Percentiles rank a stretch among this genome's conserved stretches.
These are phyloP conservation scores for Casaregolazyma suthepensis DNA, from an alignment of 1,139 yeast genomes.

Conservation along the genomic window DNA sequence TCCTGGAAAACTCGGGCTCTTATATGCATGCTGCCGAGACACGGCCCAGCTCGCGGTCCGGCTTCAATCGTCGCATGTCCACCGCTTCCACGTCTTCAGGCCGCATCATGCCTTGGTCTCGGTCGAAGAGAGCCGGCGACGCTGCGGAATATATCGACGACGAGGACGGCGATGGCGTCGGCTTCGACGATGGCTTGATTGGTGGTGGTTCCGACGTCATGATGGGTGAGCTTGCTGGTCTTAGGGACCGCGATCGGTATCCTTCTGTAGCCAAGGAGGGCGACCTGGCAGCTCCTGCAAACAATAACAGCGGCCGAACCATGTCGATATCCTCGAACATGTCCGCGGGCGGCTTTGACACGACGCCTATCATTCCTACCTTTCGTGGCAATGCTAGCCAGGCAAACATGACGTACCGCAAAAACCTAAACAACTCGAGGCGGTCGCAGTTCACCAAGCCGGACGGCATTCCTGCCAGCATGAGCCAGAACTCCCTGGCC, in stretches of 20 bases:
- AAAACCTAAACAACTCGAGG: slow-evolving; percentile 29
- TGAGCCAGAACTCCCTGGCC: background rate
- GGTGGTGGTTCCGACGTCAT: slow-evolving; percentile 19
- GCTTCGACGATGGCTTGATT: slow-evolving; percentile 14
- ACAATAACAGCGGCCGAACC: slow-evolving; percentile 22
- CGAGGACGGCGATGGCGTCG: slow-evolving; percentile 17
- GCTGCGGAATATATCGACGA: slow-evolving; percentile 6
- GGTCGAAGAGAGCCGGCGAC: slow-evolving; percentile 13
- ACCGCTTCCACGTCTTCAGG: slow-evolving; percentile 13
- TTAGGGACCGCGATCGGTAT: slow-evolving; percentile 33
- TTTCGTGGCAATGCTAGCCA: slow-evolving; percentile 18
- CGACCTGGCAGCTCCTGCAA: background rate
- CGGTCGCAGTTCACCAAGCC: slow-evolving; percentile 22
- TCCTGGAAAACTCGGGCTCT: slow-evolving; percentile 15
- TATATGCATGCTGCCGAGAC: slow-evolving; percentile 2
- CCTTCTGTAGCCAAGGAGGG: slow-evolving; percentile 24
- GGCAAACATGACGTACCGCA: slow-evolving; percentile 27
- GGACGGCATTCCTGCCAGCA: slow-evolving; percentile 4
- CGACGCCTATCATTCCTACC: slow-evolving; percentile 35
- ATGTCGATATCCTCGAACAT: slow-evolving; percentile 30
- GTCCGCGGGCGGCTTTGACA: slow-evolving; percentile 29
- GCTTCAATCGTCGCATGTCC: slow-evolving; percentile 15
- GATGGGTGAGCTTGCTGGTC: slow-evolving; percentile 22
- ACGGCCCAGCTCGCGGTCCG: slow-evolving; percentile 13
- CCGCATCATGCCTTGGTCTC: slow-evolving; percentile 13